Percentiles rank a stretch among this genome's conserved stretches.
Conservation (phyloP, 1,139 yeast species). For the Suhomyces bokatorum region DNA sequence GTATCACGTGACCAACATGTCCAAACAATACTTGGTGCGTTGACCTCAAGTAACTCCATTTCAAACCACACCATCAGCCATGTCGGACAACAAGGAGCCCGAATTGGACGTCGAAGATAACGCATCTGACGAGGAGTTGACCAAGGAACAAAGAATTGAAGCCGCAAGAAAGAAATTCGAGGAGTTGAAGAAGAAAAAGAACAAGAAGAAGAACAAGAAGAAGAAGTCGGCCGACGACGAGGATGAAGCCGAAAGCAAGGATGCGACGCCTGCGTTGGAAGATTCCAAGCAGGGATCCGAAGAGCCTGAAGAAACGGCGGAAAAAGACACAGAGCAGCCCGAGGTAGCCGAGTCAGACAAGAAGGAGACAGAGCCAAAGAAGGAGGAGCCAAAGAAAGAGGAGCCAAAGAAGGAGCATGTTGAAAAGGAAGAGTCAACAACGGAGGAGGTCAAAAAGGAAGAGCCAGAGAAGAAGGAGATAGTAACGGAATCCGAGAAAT, state of each 20-base stretch:
- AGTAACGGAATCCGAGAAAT: conserved; percentile 3
- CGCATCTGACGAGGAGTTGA: conserved; percentile 24
- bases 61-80: neutral
- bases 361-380: neutral
- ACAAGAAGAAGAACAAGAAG: conserved; percentile 30
- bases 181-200: conserved; percentile 62
- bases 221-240: conserved; percentile 13
- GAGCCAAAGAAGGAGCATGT: neutral
- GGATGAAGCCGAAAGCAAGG: conserved; percentile 11
- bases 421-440: too few relatives aligned
- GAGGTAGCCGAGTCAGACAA: neutral
- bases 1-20: neutral
- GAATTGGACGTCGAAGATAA: conserved; percentile 9
- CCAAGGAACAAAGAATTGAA: conserved; percentile 59
- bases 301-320: neutral
- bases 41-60: neutral
- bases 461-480: conserved; percentile 1
- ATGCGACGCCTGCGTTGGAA: conserved; percentile 9
- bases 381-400: neutral
- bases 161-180: conserved; percentile 66
- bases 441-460: neutral
- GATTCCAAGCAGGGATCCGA: neutral
- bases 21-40: neutral
- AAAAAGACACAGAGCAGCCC: conserved; percentile 3
- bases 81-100: conserved; percentile 10